A percentile compares a stretch with the other conserved stretches of the same genome.
Conservation (phyloP, 768 basidiomycete species). For the Suillus clintonianus region DNA sequence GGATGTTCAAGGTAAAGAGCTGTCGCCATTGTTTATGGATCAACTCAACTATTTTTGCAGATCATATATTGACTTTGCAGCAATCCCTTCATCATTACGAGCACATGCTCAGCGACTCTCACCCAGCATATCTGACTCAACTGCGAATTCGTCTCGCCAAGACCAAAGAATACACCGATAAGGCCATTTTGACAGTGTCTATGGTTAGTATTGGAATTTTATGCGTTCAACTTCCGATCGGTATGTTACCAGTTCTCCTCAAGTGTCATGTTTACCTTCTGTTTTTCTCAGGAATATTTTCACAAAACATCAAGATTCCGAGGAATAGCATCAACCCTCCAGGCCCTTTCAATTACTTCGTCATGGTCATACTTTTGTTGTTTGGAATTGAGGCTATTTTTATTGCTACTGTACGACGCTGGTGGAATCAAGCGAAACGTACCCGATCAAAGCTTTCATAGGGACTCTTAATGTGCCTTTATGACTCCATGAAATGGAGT, state of each 20-base stretch:
- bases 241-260: conserved; percentile 36
- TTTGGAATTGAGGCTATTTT: conserved; percentile 47
- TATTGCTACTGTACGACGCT: conserved; percentile 52
- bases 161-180: conserved; percentile 64
- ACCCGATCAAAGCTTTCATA: conserved; percentile 24
- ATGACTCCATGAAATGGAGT: neutral
- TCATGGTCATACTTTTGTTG: conserved; percentile 49
- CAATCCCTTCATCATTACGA: conserved; percentile 86
- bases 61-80: conserved; percentile 88
- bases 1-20: conserved; percentile 79
- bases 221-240: conserved; percentile 60
- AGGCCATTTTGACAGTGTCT: conserved; percentile 65
- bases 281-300: conserved; percentile 53
- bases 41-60: conserved; percentile 38
- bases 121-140: conserved; percentile 82
- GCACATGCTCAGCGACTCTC: conserved; percentile 83
- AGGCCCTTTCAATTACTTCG: conserved; percentile 55
- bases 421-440: conserved; percentile 62
- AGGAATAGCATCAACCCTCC: conserved; percentile 40
- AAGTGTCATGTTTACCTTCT: neutral
- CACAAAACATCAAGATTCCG: conserved; percentile 68
- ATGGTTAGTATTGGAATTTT: conserved; percentile 68
- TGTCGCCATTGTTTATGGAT: neutral
- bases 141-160: conserved; percentile 62
- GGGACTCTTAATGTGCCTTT: neutral